Evolutionary conservation across 2,329 filamentous ascomycete species (phyloP).

Genomic region (Ascochyta clinopodiicola): DNA sequence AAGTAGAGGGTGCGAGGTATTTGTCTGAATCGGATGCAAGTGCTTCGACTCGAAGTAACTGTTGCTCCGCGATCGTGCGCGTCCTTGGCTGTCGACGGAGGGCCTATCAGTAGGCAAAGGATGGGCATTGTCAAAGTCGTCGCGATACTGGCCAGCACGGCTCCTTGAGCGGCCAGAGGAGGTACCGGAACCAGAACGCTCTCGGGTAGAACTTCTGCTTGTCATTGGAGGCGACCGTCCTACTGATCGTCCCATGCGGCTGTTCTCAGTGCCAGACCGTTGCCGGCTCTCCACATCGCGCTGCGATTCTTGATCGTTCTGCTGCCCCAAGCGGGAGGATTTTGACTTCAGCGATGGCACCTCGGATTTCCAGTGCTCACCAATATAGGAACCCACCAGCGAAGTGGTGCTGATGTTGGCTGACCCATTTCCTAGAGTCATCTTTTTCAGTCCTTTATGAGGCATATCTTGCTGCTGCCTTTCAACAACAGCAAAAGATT

Average conservation of each 20-base stretch:
- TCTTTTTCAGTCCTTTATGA: slow-evolving; percentile 66
- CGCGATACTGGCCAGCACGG: slow-evolving; percentile 55
- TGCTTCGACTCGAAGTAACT: slow-evolving; percentile 50
- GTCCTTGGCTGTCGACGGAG: slow-evolving; percentile 35
- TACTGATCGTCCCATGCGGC: slow-evolving; percentile 33
- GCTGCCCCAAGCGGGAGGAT: slow-evolving; percentile 39
- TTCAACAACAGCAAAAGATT: slow-evolving; percentile 64
- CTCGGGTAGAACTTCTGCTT: slow-evolving; percentile 51
- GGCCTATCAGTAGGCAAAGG: slow-evolving; percentile 36
- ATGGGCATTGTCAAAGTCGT: slow-evolving; percentile 57
- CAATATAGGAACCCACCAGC: slow-evolving; percentile 29
- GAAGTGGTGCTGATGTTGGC: slow-evolving; percentile 49
- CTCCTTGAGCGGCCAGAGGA: slow-evolving; percentile 62
- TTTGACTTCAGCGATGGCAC: slow-evolving; percentile 36
- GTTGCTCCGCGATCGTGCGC: slow-evolving; percentile 46
- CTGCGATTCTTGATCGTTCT: slow-evolving; percentile 45
- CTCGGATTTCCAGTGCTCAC: slow-evolving; percentile 40
- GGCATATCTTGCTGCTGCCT: slow-evolving; percentile 49
- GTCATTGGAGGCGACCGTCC: slow-evolving; percentile 50
- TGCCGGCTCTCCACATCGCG: slow-evolving; percentile 41
- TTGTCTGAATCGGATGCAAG: slow-evolving; percentile 46
- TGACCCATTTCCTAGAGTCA: slow-evolving; percentile 60
- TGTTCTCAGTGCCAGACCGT: slow-evolving; percentile 44
- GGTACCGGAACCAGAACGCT: slow-evolving; percentile 63
- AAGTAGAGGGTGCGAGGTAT: slow-evolving; percentile 34